Evolutionary conservation across 1,284 basidiomycete genomes (phyloP), one percentile per base, ranked within the genome.

Genomic region (Paramarasmius palmivorus): DNA sequence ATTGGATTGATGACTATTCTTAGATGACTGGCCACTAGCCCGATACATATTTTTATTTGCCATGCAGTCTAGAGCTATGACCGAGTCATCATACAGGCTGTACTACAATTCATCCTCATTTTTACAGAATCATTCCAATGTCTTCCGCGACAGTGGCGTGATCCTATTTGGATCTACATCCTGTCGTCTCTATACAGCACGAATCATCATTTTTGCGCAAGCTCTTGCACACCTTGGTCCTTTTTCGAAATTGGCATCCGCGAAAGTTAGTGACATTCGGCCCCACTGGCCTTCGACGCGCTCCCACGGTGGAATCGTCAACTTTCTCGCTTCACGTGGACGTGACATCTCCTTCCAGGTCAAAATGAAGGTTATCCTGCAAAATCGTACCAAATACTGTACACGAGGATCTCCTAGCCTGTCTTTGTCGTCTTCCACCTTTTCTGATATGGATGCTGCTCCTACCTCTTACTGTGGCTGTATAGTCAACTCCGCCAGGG

Each of bases 231-330:
- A 14, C 7, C 40, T 10, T 41, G 40, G 7, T 39, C 20, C 38
- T 14, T 17, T 17, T 17, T 12, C n/a, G 14, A 37, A 37, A 2
- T 17, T 17, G n/a, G n/a, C 39, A 32, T 32, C 29, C 12, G n/a
- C 12, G 29, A 32, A 32, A 32, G 29, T 12, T 6, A n/a, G n/a
- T n/a, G 36, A 37, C 49, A 42, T 46, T 25, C 32, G 23, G 22
- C 50, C 42, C 50, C 26, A 46, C 44, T 17, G 12, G 23, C 23
- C 26, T 23, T 47, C 44, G 4, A 8, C 14, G 32, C 4, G 12
- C 29, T 57, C 55, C 50, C 55, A 49, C 55, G 55, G 51, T 57
- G 48, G 41, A 53, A 53, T 48, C 55, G 55, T 57, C 22, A 35
- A 20, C n/a, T 26, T 37, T 53, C 23, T 40, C 34, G 22, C 35